These are phyloP conservation scores for Sporothrix euskadiensis DNA, from an alignment of 2,329 filamentous ascomycete species.

Conservation along the genomic window DNA sequence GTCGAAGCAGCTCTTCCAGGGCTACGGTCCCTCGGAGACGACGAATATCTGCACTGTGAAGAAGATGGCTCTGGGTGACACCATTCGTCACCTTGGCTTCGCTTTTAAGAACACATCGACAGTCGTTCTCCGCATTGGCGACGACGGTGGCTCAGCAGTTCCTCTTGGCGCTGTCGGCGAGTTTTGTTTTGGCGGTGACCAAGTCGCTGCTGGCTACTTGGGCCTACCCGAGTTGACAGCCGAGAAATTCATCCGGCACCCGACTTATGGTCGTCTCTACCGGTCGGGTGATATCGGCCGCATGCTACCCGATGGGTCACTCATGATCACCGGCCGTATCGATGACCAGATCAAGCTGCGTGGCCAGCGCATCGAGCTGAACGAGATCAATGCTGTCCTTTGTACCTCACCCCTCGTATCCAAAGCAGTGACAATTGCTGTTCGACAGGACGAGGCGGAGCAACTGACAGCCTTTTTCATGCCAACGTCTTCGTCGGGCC, in stretches of 20 bases:
- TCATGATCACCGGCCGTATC: conserved; percentile 70
- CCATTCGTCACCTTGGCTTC: conserved; percentile 73
- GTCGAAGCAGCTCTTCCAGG: conserved; percentile 71
- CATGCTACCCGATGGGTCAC: conserved; percentile 72
- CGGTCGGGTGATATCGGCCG: conserved; percentile 80
- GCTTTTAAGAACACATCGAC: conserved; percentile 74
- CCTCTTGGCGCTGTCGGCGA: conserved; percentile 76
- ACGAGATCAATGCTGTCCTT: conserved; percentile 69
- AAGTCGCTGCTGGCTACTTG: conserved; percentile 75
- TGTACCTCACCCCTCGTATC: conserved; percentile 52
- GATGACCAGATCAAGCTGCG: conserved; percentile 82
- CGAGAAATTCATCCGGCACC: conserved; percentile 68
- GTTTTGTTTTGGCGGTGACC: conserved; percentile 81
- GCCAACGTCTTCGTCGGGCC: conserved; percentile 42
- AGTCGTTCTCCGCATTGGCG: conserved; percentile 57
- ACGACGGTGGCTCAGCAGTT: conserved; percentile 52
- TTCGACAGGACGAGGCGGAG: conserved; percentile 47
- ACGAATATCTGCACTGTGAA: conserved; percentile 85
- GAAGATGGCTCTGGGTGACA: conserved; percentile 57
- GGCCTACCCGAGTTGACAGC: conserved; percentile 62
- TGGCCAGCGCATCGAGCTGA: conserved; percentile 76
- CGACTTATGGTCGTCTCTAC: conserved; percentile 71
- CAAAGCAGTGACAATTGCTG: conserved; percentile 66
- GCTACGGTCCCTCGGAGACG: conserved; percentile 81
- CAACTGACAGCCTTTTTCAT: conserved; percentile 72